phyloP scores from a whole-genome alignment of 2,329 filamentous ascomycete species.

The Aspergillus sp. region DNA sequence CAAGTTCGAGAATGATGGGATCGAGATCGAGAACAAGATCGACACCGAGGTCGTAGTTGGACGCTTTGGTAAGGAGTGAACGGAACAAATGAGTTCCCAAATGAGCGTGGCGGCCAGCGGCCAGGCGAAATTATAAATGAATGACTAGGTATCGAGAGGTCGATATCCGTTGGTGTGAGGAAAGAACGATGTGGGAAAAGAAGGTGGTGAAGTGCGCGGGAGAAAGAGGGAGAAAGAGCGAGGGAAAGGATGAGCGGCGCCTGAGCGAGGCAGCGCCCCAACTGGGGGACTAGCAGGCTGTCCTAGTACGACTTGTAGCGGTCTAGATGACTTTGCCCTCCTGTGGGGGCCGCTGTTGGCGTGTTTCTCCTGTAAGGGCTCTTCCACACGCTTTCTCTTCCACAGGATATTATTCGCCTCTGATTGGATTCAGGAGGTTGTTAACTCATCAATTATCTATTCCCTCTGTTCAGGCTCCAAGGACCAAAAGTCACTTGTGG shows the following conservation, averaged over 20 bases:
- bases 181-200: constrained; percentile 18
- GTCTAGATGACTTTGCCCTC: constrained; percentile 5
- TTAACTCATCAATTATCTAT: background rate
- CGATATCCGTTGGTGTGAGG: constrained; percentile 19
- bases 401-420: background rate
- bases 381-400: background rate
- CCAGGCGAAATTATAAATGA: constrained; percentile 23
- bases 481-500: background rate
- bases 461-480: background rate
- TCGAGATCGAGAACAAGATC: constrained; percentile 13
- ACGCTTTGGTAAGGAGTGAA: constrained; percentile 33
- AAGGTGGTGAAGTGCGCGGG: constrained; percentile 6
- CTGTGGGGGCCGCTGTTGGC: constrained; percentile 5
- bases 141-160: constrained; percentile 14
- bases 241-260: constrained; percentile 13
- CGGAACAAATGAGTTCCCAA: constrained; percentile 24
- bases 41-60: constrained; percentile 3
- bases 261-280: constrained; percentile 25
- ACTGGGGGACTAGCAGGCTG: constrained; percentile 3
- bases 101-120: constrained; percentile 33
- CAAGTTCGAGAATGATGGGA: background rate
- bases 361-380: background rate
- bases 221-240: background rate
- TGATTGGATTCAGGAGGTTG: background rate
- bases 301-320: constrained; percentile 10